Conservation (phyloP, 1,139 yeast species). For the Hyphopichia khmerensis region DNA sequence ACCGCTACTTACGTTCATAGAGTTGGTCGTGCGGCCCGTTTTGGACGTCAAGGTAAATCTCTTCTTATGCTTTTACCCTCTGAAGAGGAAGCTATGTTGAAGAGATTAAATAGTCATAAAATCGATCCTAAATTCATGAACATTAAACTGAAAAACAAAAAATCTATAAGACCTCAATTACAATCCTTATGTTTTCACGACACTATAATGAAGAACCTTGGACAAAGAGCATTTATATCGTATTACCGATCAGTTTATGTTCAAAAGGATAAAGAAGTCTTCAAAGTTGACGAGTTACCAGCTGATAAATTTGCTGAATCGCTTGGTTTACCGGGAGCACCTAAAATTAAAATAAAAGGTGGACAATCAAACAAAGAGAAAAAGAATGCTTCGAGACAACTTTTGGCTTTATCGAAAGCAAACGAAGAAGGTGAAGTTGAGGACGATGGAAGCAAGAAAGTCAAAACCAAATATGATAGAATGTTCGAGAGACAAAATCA, state of each 20-base stretch:
- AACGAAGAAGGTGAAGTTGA: slow-evolving; percentile 67
- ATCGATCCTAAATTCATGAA: slow-evolving; percentile 73
- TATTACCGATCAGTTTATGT: slow-evolving; percentile 81
- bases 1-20: slow-evolving; percentile 93
- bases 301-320: slow-evolving; percentile 83
- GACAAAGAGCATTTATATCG: slow-evolving; percentile 93
- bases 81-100: slow-evolving; percentile 78
- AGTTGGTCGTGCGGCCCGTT: slow-evolving; percentile 95
- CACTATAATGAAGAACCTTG: slow-evolving; percentile 87
- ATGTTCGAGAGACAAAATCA: slow-evolving; percentile 97
- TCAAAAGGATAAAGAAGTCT: slow-evolving; percentile 85
- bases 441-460: slow-evolving; percentile 38
- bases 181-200: slow-evolving; percentile 91
- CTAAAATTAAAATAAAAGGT: slow-evolving; percentile 74
- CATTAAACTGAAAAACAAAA: slow-evolving; percentile 74
- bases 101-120: slow-evolving; percentile 58
- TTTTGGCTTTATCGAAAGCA: slow-evolving; percentile 55
- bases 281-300: slow-evolving; percentile 73
- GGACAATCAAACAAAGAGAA: slow-evolving; percentile 56
- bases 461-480: slow-evolving; percentile 86
- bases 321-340: slow-evolving; percentile 94
- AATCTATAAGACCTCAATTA: slow-evolving; percentile 76
- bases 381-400: slow-evolving; percentile 78
- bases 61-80: slow-evolving; percentile 78
- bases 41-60: slow-evolving; percentile 86